phyloP scores from a whole-genome alignment of 2,329 filamentous ascomycete species.

The Ceratocystis lukuohia region DNA sequence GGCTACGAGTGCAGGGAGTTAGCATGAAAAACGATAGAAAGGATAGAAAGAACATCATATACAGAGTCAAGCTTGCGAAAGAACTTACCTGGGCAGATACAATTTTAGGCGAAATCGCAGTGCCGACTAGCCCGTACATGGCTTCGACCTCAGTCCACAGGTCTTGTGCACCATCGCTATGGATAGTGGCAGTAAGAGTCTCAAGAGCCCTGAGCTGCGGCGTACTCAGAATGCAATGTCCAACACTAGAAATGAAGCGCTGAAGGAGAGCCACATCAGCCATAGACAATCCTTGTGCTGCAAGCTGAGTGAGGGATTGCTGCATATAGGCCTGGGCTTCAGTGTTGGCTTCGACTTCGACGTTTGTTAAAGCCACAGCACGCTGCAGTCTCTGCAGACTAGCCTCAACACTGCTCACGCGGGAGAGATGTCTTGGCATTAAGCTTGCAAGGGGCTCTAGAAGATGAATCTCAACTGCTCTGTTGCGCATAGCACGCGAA shows the following conservation, averaged over 20 bases:
- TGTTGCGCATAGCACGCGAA: slow-evolving; percentile 91
- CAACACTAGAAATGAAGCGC: slow-evolving; percentile 16
- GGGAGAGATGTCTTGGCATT: slow-evolving; percentile 27
- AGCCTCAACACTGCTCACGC: slow-evolving; percentile 37
- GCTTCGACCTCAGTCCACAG: slow-evolving; percentile 26
- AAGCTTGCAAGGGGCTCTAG: slow-evolving; percentile 30
- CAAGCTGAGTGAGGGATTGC: slow-evolving; percentile 11
- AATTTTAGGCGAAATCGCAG: slow-evolving; percentile 20
- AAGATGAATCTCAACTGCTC: slow-evolving; percentile 80
- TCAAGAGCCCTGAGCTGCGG: slow-evolving; percentile 10
- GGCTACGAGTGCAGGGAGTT: slow-evolving; percentile 29
- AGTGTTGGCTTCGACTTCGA: not conserved
- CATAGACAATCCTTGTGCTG: slow-evolving; percentile 18
- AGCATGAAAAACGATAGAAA: not conserved
- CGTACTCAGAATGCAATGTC: not conserved
- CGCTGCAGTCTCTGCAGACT: slow-evolving; percentile 35
- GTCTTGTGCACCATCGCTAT: slow-evolving; percentile 13
- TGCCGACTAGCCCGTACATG: slow-evolving; percentile 26
- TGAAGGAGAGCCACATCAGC: slow-evolving; percentile 19
- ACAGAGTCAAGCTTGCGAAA: not conserved
- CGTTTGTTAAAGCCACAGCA: slow-evolving; percentile 8
- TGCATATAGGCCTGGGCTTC: not conserved
- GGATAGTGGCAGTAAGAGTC: slow-evolving; percentile 2
- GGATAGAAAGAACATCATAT: slow-evolving; percentile 15
- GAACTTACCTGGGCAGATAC: slow-evolving; percentile 33